A percentile compares a stretch with the other conserved stretches of the same genome.
Conservation (phyloP, 2,329 filamentous ascomycete species). For the Diaporthe ampelina region DNA sequence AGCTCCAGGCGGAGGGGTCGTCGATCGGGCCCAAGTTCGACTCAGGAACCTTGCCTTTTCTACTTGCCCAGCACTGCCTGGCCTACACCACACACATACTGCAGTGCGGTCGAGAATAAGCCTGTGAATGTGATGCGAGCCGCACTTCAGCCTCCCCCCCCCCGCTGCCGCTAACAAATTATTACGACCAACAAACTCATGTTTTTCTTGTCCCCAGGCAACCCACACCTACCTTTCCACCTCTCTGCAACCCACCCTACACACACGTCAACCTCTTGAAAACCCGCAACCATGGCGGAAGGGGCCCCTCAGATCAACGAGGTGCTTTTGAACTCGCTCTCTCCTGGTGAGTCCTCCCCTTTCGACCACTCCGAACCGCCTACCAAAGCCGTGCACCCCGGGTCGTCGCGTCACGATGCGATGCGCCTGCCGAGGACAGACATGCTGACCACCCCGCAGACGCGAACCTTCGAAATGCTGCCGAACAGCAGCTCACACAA, state of each 20-base stretch:
- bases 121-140: conserved; percentile 37
- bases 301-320: conserved; percentile 91
- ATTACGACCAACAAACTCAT: conserved; percentile 42
- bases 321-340: conserved; percentile 97
- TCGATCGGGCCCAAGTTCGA: conserved; percentile 35
- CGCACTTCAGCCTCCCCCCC: conserved; percentile 40
- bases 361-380: not conserved
- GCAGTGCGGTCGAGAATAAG: conserved; percentile 25
- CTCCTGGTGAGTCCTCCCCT: conserved; percentile 78
- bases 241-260: conserved; percentile 47
- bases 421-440: conserved; percentile 39
- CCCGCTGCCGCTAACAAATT: conserved; percentile 40
- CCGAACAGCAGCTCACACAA: conserved; percentile 93
- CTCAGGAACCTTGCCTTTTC: conserved; percentile 38
- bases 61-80: conserved; percentile 11
- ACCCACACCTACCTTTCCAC: conserved; percentile 28
- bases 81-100: not conserved
- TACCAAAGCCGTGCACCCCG: conserved; percentile 38
- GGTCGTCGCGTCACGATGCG: conserved; percentile 40
- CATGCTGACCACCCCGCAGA: conserved; percentile 69
- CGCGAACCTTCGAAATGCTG: conserved; percentile 87
- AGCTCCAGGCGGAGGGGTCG: conserved; percentile 36
- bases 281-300: conserved; percentile 70
- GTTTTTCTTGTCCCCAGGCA: conserved; percentile 41
- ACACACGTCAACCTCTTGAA: conserved; percentile 38